Base-by-base conservation (phyloP, 768 basidiomycete species). In the Termitomyces sp. region DNA sequence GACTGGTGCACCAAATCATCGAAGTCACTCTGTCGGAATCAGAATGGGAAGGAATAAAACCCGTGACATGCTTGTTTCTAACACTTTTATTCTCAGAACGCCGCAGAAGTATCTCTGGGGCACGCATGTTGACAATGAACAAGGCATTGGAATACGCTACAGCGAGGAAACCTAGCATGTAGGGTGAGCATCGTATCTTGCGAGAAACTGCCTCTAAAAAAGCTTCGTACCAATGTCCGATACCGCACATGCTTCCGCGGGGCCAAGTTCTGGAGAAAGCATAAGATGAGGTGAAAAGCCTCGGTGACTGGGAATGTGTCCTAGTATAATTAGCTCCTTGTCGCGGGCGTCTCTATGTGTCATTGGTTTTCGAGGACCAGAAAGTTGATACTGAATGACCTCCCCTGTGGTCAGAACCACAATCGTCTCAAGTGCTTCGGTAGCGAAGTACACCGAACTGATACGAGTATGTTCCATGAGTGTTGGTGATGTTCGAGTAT, bases 71-170 rank as follows among this genome's bases (percentile, higher is more conserved):
- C 56, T 71, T 74, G 53, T 71, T 75, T 62, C 75, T 78, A 23
- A 70, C 67, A 63, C 74, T 75, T 54, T 67, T 75, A 47, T 66
- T 75, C 60, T 69, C 65, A 16, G 61, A 65, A 62, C 75, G 76
- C 27, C 83, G 77, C 1, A 88, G 71, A 11, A 93, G 78, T 11
- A 93, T 72, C 12, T 78, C 78, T 1, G 92, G 91, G 1, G 83
- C 87, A 23, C 90, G 79, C 78, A 93, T 77, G 65, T 95, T 89
- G 17, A 94, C 67, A 32, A 94, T 72, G 34, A 80, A 71, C 21
- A 95, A 55, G 2, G 79, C 85, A 47, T 82, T 79, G 5, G 69
- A 66, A 67, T 88, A 92, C 3, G 87, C 84, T 3, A 86, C 77
- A 2, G 92, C 90, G 43, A 92, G 69, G 69, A 95, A 92, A 5